Conservation (phyloP, 805 yeast species). For the Ogataea ganodermae region DNA sequence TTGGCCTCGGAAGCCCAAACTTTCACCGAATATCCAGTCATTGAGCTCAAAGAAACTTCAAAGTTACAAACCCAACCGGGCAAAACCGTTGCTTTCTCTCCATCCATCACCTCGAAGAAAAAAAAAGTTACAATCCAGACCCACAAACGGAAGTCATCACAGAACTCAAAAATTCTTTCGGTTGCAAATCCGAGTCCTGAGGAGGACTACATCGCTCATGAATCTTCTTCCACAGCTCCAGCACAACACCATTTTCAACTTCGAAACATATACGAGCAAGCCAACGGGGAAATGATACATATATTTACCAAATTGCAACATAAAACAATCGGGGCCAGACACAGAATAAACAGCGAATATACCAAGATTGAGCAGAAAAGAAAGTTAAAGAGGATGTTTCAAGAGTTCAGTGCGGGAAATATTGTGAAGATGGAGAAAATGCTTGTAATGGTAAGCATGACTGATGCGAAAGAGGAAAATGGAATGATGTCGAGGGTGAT, state of each 20-base stretch:
- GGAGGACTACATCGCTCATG: neutral
- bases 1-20: conserved; percentile 6
- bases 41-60: neutral
- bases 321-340: conserved; percentile 27
- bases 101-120: conserved; percentile 8
- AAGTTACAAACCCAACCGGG: neutral
- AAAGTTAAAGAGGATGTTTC: conserved; percentile 32
- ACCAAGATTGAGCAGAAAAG: conserved; percentile 24
- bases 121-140: neutral
- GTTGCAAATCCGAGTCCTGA: conserved; percentile 17
- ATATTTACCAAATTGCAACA: conserved; percentile 26
- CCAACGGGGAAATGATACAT: conserved; percentile 20
- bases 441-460: conserved; percentile 58
- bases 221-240: neutral
- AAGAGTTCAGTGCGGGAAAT: conserved; percentile 52
- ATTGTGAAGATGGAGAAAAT: conserved; percentile 66
- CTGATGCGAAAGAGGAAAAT: conserved; percentile 30
- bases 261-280: conserved; percentile 17
- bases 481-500: conserved; percentile 52
- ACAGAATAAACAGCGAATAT: conserved; percentile 19
- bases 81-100: conserved; percentile 21
- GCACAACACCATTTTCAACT: conserved; percentile 10
- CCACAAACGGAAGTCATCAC: neutral
- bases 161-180: conserved; percentile 2
- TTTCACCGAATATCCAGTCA: neutral